Evolutionary conservation across 768 basidiomycete genomes (phyloP).

Genomic region (Atractiella rhizophila): DNA sequence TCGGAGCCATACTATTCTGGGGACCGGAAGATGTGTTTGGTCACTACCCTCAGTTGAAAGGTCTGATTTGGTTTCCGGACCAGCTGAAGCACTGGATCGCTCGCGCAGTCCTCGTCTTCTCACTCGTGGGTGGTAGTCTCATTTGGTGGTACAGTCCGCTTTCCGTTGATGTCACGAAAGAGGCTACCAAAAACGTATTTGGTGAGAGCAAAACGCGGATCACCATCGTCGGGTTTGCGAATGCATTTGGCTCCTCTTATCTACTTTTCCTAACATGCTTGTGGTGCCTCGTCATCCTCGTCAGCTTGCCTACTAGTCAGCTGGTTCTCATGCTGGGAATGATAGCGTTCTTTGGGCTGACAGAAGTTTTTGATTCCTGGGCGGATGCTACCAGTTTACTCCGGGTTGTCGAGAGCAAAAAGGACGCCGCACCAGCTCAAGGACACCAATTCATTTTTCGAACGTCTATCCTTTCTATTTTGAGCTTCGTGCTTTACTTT

Average conservation of each 20-base stretch:
- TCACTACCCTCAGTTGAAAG: constrained; percentile 30
- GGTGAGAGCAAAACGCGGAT: constrained; percentile 22
- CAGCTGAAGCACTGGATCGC: constrained; percentile 32
- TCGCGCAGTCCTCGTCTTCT: constrained; percentile 27
- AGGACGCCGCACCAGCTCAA: not conserved
- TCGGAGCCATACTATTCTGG: constrained; percentile 46
- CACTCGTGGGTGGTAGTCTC: constrained; percentile 29
- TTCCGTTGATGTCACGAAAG: constrained; percentile 38
- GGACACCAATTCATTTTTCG: not conserved
- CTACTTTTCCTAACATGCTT: constrained; percentile 50
- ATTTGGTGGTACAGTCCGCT: constrained; percentile 52
- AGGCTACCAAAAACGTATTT: constrained; percentile 15
- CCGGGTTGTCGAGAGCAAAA: constrained; percentile 1
- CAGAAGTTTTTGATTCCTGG: constrained; percentile 58
- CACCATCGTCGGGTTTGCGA: constrained; percentile 54
- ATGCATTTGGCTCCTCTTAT: constrained; percentile 70
- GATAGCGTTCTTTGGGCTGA: constrained; percentile 41
- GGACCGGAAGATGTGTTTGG: constrained; percentile 39
- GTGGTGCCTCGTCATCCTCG: constrained; percentile 34
- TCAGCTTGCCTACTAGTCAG: constrained; percentile 60
- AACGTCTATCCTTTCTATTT: constrained; percentile 46
- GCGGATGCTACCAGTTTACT: constrained; percentile 30
- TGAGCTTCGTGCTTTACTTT: constrained; percentile 55
- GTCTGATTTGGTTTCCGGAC: constrained; percentile 15
- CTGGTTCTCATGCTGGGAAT: constrained; percentile 39